Evolutionary conservation across 768 basidiomycete species (phyloP), one percentile per base, ranked within the genome.

Genomic region (Lactarius tabidus): DNA sequence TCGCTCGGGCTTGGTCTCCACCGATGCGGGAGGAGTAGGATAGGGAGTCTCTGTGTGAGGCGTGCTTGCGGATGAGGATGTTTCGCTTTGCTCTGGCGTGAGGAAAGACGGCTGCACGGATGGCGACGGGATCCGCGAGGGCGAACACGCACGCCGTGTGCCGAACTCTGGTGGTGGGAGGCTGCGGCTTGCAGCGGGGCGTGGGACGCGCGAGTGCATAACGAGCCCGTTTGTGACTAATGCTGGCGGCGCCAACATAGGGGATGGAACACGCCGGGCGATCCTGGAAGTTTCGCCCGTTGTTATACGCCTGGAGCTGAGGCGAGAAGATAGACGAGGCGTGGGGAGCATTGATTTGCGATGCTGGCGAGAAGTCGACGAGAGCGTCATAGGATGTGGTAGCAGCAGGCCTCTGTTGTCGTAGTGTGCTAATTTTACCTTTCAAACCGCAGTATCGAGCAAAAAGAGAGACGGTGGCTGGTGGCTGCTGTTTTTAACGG

Each of bases 261-360:
- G 60, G 45, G 60, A 53, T 29, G 65, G 65, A 15, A 62, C 56
- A 53, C 56, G 60, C 60, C 60, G 38, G 38, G 51, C 56, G 20
- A 57, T 54, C 38, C 39, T 62, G 14, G 60, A 61, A 36, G 56
- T 58, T 20, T 52, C 56, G 26, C 48, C 18, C 6, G 56, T 33
- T 41, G 26, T 38, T 52, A 38, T 6, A 9, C 57, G 60, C 38
- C 41, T 62, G 3, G 51, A 23, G n/a, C 48, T 35, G 20, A 58
- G 28, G 23, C 65, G 51, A 45, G 65, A 61, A 28, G 57, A 66
- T 45, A 53, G 51, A 41, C 51, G 60, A 14, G 65, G 60, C 1
- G 48, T 58, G 28, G 65, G 65, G 38, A 66, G 60, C 60, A 66
- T 57, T n/a, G 65, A 66, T 53, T 62, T 66, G 39, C 60, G 65